Evolutionary conservation across 768 basidiomycete species (phyloP), one percentile per base, ranked within the genome.

Genomic region (Cytidiella melzeri): DNA sequence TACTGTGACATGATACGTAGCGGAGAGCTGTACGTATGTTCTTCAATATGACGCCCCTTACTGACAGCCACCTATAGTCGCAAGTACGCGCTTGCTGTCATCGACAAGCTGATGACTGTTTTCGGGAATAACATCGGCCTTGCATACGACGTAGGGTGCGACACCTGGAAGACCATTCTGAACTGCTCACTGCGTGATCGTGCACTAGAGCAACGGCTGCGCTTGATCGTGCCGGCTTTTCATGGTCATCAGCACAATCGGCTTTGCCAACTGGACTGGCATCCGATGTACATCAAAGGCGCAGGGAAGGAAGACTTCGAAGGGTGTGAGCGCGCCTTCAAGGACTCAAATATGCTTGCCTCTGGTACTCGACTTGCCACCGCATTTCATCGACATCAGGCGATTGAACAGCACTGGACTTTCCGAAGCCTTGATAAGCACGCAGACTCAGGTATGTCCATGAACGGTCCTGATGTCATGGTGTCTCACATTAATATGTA

Each of bases 131-230:
- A 60, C 21, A 44, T 57, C 36, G 39, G 23, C 1, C 15, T 55
- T 13, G 62, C 53, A 3, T 65, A 67, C 34, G 64, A 64, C 36
- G 64, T 64, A 2, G 61, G 57, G 1, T 65, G 64, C 24, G 55
- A 47, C 1, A 60, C 64, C 43, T n/a, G 38, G 0, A 55, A 45
- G 18, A 64, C 60, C 0, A 7, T 60, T 1, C 5, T 21, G 3
- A 44, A 27, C 2, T 59, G 60, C 37, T 45, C 51, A 11, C 46
- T 65, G 5, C 59, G 56, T 4, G 49, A 45, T 0, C 23, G 41
- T 3, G 51, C 54, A 3, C 1, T 23, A 10, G 37, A 49, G 15
- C 34, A 30, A 12, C 7, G 36, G 24, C n/a, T 57, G 3, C 45
- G 53, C 3, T 30, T 63, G 5, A 51, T 61, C 11, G 57, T 64